These are phyloP conservation scores for Alternaria rosae DNA, from an alignment of 2,329 filamentous ascomycete genomes.

Conservation along the genomic window DNA sequence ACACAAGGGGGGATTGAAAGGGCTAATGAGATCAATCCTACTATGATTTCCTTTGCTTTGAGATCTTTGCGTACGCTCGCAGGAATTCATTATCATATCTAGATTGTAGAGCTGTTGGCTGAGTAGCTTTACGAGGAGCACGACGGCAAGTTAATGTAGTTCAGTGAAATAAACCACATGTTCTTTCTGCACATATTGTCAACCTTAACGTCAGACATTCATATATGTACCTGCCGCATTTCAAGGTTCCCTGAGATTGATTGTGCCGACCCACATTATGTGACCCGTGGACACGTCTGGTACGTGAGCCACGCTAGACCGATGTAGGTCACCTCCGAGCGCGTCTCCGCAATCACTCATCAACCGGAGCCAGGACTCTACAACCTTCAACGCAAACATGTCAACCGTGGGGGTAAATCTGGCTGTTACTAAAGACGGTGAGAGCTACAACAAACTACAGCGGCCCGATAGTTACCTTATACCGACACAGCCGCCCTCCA, in stretches of 20 bases:
- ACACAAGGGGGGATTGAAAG: neutral
- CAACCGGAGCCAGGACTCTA: neutral
- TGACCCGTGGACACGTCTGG: no score
- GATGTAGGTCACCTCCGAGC: conserved; percentile 11
- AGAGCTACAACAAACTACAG: conserved; percentile 47
- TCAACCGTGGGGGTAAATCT: conserved; percentile 33
- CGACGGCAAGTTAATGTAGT: neutral
- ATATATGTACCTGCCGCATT: neutral
- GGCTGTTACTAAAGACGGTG: conserved; percentile 45
- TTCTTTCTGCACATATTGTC: neutral
- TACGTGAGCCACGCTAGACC: conserved; percentile 2
- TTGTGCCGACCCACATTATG: neutral
- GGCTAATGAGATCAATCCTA: neutral
- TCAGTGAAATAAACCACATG: neutral
- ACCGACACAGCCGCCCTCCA: conserved; percentile 15
- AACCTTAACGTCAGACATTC: neutral
- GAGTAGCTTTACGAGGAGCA: neutral
- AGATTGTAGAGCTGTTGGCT: neutral
- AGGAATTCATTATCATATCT: neutral
- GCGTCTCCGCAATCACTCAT: conserved; percentile 9
- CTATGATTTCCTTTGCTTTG: neutral
- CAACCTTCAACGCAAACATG: conserved; percentile 26
- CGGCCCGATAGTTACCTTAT: conserved; percentile 41
- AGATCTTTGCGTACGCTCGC: neutral
- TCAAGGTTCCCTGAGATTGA: neutral